These are phyloP conservation scores for Pseudonitzschia multistriata DNA, from an alignment of 108 stramenopile genomes.

Conservation along the genomic window DNA sequence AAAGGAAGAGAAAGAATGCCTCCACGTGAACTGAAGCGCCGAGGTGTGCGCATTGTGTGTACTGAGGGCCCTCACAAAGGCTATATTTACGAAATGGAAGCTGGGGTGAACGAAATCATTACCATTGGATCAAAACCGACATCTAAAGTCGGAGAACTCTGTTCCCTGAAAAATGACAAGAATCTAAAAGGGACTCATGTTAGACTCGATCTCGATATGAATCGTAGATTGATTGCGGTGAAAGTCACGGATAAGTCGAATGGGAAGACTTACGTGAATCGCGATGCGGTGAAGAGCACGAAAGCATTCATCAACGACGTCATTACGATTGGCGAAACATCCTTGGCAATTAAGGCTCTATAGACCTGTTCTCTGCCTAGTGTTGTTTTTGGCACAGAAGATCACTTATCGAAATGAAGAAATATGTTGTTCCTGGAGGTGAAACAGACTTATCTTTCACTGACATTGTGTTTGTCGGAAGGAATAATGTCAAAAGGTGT, in stretches of 20 bases:
- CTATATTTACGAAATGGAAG: slow-evolving; percentile 23
- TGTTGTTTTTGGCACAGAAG: too few species aligned
- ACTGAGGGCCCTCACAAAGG: slow-evolving; percentile 43
- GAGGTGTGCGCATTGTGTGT: slow-evolving; percentile 22
- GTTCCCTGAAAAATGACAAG: slow-evolving; percentile 22
- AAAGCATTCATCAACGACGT: slow-evolving; percentile 59
- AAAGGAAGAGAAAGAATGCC: neutral
- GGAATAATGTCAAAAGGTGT: too few species aligned
- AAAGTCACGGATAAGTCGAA: slow-evolving; percentile 50
- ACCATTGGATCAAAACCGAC: slow-evolving; percentile 34
- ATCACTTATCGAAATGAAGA: too few species aligned
- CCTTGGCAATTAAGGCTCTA: slow-evolving; percentile 21
- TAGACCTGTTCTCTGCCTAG: slow-evolving; percentile 13
- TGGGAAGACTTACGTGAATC: slow-evolving; percentile 52
- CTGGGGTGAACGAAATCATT: slow-evolving; percentile 23
- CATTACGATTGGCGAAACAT: slow-evolving; percentile 52
- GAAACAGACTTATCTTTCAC: too few species aligned
- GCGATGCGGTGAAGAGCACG: slow-evolving; percentile 38
- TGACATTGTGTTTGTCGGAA: too few species aligned
- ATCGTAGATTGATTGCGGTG: slow-evolving; percentile 39
- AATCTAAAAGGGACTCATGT: slow-evolving; percentile 26
- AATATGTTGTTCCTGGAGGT: too few species aligned
- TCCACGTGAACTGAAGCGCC: slow-evolving; percentile 10
- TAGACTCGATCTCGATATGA: slow-evolving; percentile 25
- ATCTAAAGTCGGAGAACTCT: slow-evolving; percentile 6